Conservation (phyloP, 2,329 filamentous ascomycete species). For the Colletotrichum sp. region DNA sequence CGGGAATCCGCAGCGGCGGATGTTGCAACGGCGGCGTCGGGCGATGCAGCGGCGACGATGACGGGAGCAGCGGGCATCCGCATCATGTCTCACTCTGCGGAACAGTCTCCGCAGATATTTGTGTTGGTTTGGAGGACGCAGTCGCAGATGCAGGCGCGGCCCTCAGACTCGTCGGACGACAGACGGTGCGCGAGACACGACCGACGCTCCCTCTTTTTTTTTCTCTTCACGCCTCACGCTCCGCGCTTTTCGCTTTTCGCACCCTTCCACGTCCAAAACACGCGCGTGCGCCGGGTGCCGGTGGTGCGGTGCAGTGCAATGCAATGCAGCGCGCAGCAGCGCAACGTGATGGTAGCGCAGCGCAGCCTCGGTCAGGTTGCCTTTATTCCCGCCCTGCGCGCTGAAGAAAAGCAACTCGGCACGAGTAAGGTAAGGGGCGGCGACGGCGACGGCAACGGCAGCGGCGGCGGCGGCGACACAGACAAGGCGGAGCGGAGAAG, state of each 20-base stretch:
- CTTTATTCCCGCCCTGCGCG: not conserved
- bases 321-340: not conserved
- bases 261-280: not conserved
- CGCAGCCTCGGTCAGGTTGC: not conserved
- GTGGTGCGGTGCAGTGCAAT: not conserved
- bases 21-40: not conserved
- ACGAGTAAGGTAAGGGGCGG: constrained; percentile 2
- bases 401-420: not conserved
- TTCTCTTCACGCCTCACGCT: not conserved
- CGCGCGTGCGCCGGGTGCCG: not conserved
- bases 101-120: not conserved
- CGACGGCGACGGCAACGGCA: not conserved
- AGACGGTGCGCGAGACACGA: not conserved
- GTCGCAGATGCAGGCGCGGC: not conserved
- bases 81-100: constrained; percentile 17
- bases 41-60: not conserved
- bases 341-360: not conserved
- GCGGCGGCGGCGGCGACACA: not conserved
- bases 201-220: not conserved
- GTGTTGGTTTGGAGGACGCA: not conserved
- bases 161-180: not conserved
- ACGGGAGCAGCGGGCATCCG: constrained; percentile 13
- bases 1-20: not conserved
- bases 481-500: not conserved
- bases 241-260: not conserved